Conservation (phyloP, 1,284 basidiomycete genomes). For the Irpex rosettiformis region DNA sequence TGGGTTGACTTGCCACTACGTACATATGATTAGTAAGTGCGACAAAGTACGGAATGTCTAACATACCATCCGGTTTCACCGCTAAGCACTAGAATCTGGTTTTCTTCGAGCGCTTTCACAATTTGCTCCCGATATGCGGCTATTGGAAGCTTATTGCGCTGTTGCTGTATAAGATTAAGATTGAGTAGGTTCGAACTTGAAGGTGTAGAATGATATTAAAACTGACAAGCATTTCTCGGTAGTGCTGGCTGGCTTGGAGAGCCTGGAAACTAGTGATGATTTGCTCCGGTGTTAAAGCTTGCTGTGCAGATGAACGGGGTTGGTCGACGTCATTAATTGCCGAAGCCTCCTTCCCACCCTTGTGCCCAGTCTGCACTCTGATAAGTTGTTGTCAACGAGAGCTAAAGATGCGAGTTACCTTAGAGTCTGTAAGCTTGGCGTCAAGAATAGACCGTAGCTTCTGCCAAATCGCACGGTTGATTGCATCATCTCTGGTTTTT, state of each 20-base stretch:
- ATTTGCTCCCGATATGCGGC: constrained; percentile 82
- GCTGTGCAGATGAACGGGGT: constrained; percentile 14
- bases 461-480: constrained; percentile 71
- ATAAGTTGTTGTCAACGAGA: neutral
- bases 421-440: constrained; percentile 43
- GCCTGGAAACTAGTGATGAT: constrained; percentile 58
- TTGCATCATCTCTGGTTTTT: constrained; percentile 58
- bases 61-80: constrained; percentile 95
- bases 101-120: constrained; percentile 66
- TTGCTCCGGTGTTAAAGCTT: constrained; percentile 39
- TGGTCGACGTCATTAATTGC: constrained; percentile 1
- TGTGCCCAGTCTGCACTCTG: neutral
- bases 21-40: constrained; percentile 1
- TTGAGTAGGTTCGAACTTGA: neutral
- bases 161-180: constrained; percentile 38
- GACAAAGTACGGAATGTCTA: neutral
- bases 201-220: constrained; percentile 19
- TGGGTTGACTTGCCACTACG: constrained; percentile 95
- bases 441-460: constrained; percentile 63
- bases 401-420: constrained; percentile 33
- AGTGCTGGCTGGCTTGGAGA: constrained; percentile 60
- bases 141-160: constrained; percentile 84
- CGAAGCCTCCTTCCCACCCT: neutral
- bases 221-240: constrained; percentile 86
- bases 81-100: constrained; percentile 89